Evolutionary conservation across 441 rosid species (phyloP).

Genomic region (Populus hybrid): DNA sequence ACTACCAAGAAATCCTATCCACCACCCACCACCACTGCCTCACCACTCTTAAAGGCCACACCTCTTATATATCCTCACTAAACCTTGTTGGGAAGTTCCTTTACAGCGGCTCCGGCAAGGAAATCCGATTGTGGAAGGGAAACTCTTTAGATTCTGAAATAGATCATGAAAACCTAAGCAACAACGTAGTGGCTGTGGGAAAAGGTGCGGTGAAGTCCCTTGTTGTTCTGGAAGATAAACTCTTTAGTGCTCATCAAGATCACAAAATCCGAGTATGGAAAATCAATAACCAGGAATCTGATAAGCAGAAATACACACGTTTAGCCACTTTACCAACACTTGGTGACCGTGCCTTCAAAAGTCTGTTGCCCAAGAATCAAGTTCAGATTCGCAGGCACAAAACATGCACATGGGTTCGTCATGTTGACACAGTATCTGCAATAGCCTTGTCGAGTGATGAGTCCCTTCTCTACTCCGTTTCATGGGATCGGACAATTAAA

Average conservation of each 20-base stretch:
- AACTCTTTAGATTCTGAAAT: slow-evolving; percentile 4
- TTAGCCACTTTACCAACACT: slow-evolving; percentile 64
- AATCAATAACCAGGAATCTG: neutral
- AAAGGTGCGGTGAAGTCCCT: slow-evolving; percentile 56
- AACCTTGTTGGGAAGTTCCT: slow-evolving; percentile 40
- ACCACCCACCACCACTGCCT: slow-evolving; percentile 31
- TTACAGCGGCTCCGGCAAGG: slow-evolving; percentile 49
- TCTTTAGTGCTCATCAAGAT: slow-evolving; percentile 73
- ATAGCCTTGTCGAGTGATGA: slow-evolving; percentile 45
- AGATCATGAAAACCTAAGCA: slow-evolving; percentile 3
- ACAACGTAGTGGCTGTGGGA: slow-evolving; percentile 23
- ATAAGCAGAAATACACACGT: slow-evolving; percentile 34
- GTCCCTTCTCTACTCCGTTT: slow-evolving; percentile 61
- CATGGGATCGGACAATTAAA: slow-evolving; percentile 79
- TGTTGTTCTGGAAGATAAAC: slow-evolving; percentile 41
- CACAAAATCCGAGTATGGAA: slow-evolving; percentile 72
- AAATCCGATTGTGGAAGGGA: slow-evolving; percentile 48
- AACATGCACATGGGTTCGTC: slow-evolving; percentile 72
- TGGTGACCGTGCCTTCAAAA: slow-evolving; percentile 43
- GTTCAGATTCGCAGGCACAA: slow-evolving; percentile 64
- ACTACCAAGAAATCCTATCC: slow-evolving; percentile 1
- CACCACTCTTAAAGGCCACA: slow-evolving; percentile 45
- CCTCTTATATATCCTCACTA: slow-evolving; percentile 55
- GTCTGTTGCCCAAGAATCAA: slow-evolving; percentile 47
- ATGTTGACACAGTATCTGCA: slow-evolving; percentile 68